Evolutionary conservation across 2,329 filamentous ascomycete species (phyloP).

Genomic region (Colletotrichum neosansevieriae): DNA sequence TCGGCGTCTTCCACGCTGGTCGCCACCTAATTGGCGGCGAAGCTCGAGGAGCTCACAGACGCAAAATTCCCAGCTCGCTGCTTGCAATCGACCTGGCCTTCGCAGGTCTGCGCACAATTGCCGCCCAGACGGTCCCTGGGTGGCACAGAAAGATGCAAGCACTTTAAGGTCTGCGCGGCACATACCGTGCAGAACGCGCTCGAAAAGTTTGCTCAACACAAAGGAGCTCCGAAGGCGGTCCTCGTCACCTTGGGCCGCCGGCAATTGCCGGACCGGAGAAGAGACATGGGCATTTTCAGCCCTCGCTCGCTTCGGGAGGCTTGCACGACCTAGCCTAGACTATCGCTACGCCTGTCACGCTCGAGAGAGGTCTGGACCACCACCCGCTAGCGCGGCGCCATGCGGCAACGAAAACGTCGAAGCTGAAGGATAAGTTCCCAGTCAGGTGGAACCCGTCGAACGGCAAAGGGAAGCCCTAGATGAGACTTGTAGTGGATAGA

Average conservation of each 20-base stretch:
- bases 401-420: constrained; percentile 33
- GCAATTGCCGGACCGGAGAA: constrained; percentile 14
- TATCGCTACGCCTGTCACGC: background rate
- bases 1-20: background rate
- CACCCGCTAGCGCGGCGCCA: constrained; percentile 11
- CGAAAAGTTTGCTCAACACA: background rate
- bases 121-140: constrained; percentile 23
- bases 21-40: background rate
- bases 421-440: constrained; percentile 20
- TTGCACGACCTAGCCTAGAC: constrained; percentile 13
- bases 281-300: background rate
- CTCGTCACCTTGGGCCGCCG: background rate
- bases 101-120: constrained; percentile 4
- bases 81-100: constrained; percentile 2
- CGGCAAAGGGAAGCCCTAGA: constrained; percentile 25
- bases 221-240: constrained; percentile 27
- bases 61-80: constrained; percentile 3
- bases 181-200: constrained; percentile 4
- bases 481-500: constrained; percentile 3
- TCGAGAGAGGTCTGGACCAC: constrained; percentile 11
- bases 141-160: constrained; percentile 2
- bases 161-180: constrained; percentile 10
- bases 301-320: constrained; percentile 17
- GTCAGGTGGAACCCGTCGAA: constrained; percentile 5
- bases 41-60: constrained; percentile 1